Evolutionary conservation across 1,284 basidiomycete species (phyloP), one percentile per base, ranked within the genome.

Genomic region (Amylostereum chailletii): DNA sequence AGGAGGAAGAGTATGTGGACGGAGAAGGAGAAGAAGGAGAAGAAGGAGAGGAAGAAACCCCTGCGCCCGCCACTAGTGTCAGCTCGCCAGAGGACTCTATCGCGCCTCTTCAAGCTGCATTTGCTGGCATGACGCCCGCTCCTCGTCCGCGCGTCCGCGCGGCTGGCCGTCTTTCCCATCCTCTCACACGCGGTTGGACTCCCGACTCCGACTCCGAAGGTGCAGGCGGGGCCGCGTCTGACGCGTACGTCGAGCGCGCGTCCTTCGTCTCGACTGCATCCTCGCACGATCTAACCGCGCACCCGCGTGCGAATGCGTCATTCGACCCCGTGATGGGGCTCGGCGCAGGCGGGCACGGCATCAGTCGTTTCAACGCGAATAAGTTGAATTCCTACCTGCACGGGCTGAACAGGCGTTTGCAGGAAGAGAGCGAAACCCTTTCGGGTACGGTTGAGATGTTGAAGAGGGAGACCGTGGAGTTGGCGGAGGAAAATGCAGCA

Each of bases 311-410:
- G 38, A 93, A 93, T 58, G 86, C 86, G 10, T 91, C 88, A 5
- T 89, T 92, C 54, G 87, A 90, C 60, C 84, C 86, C 36, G 74
- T 82, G 4, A 78, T 86, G 62, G 84, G 83, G 6, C 78, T 85
- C 48, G 81, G 79, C 56, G 74, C 79, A 38, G 65, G 75, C 53
- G 77, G 77, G 45, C 73, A 80, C 55, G 77, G 69, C 19, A 59
- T 71, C 38, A 77, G 82, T 8, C 71, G 86, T 30, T 91, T 92
- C 65, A 88, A 93, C 62, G 84, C 85, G 2, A 74, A 74, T 8
- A 93, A 90, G 65, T 65, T 93, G 56, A 91, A 92, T 55, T 74
- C 75, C 5, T 93, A 92, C 62, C 62, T 93, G 58, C 86, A 92
- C 63, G 81, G 84, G 8, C 69, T 93, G 50, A 93, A 93, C 62